Conservation (phyloP, 495 filamentous ascomycete genomes). For the Lasiosphaeria miniovina region DNA sequence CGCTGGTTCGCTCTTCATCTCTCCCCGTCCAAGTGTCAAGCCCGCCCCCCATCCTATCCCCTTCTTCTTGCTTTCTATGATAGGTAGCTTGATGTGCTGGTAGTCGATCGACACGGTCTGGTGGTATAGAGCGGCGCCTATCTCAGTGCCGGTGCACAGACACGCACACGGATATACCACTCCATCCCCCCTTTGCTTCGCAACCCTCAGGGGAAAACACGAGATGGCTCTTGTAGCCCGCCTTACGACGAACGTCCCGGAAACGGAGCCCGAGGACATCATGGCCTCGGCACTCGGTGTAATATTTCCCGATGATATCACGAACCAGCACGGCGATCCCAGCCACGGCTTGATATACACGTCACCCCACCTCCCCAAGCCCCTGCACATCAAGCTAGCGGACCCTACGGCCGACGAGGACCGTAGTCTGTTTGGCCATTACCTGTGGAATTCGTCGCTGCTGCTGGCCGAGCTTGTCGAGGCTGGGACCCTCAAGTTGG, state of each 20-base stretch:
- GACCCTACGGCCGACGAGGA: constrained; percentile 56
- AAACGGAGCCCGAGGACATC: constrained; percentile 58
- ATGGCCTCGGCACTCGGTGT: constrained; percentile 60
- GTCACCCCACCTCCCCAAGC: constrained; percentile 51
- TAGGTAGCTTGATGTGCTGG: no score
- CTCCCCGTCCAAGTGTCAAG: no score
- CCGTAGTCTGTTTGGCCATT: constrained; percentile 71
- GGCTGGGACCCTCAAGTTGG: constrained; percentile 32
- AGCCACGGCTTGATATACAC: constrained; percentile 64
- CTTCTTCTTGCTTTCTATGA: no score
- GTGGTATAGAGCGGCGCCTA: no score
- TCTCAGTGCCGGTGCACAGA: no score
- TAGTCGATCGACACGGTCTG: no score
- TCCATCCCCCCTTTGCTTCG: no score
- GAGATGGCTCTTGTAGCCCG: constrained; percentile 43
- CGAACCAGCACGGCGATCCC: constrained; percentile 71
- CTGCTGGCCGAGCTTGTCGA: constrained; percentile 69
- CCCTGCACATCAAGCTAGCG: constrained; percentile 48
- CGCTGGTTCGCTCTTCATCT: no score
- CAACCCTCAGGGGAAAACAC: neutral
- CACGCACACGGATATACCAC: no score
- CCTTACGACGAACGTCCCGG: constrained; percentile 19
- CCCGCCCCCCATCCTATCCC: no score
- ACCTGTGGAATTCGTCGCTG: constrained; percentile 81
- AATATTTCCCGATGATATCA: constrained; percentile 74